Evolutionary conservation across 257 asterid genomes (phyloP), one percentile per base, ranked within the genome.

Genomic region (Gentiana macrophylla): DNA sequence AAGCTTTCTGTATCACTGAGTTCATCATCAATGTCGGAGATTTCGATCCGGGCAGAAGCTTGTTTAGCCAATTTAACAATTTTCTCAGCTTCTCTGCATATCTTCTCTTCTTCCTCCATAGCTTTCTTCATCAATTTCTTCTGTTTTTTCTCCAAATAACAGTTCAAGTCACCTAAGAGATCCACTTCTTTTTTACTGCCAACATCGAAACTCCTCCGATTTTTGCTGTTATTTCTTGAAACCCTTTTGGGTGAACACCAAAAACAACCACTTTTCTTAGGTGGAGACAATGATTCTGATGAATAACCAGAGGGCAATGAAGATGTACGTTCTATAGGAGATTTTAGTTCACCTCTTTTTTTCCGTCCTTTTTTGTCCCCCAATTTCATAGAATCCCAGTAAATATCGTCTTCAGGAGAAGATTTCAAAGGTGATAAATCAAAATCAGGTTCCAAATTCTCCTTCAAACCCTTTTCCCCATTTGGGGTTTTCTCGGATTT

Each of bases 11-110:
- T 11, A 37, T 61, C 67, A 33, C 67, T 56, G 33, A 61, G 72
- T 48, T 62, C 60, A 55, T 67, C 72, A 32, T 67, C 67, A 49
- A 61, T 61, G 66, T 55, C 2, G 10, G 74, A 52, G 41, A 74
- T 43, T 55, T 80, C 87, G 79, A 86, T 74, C 66, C 98, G 72
- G 24, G 89, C 80, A 68, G 95, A 90, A 56, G 81, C 94, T 36
- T 90, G 94, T 51, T 84, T 84, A 66, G 96, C 94, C 94, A 94
- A 82, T 71, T 77, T 80, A 57, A 84, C 94, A 74, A 86, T 86
- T 55, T 84, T 86, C 61, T 90, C 94, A 59, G 94, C 96, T 65
- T 90, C 96, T 64, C 79, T 79, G 46, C 76, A 79, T 6, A 90
- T 72, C 79, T 63, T 78, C 63, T 80, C 94, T 75, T 86, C 94